Percentiles rank a stretch among this genome's conserved stretches.
Evolutionary conservation across 176 grass and related monocot genomes (phyloP).

Genomic region (Metroxylon sagu): DNA sequence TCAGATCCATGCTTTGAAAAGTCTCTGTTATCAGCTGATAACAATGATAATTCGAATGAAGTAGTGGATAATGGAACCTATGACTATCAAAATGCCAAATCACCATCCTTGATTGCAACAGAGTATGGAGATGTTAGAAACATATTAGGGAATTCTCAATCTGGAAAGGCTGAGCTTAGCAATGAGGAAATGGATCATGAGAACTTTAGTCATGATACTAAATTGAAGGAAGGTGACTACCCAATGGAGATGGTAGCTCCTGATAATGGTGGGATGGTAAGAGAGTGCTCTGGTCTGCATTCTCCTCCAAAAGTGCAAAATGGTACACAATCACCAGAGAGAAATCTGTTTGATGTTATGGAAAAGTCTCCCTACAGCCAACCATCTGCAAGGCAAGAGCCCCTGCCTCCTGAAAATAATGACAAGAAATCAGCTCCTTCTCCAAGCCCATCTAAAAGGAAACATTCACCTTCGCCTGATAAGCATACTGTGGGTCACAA

Average conservation of each 20-base stretch:
- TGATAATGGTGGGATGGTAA: constrained; percentile 22
- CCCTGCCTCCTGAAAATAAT: constrained; percentile 16
- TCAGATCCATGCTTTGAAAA: constrained; percentile 38
- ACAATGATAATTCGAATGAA: constrained; percentile 33
- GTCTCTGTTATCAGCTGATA: constrained; percentile 36
- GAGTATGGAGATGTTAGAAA: constrained; percentile 23
- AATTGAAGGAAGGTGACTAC: constrained; percentile 28
- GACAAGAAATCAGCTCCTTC: constrained; percentile 25
- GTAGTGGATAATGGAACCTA: constrained; percentile 21
- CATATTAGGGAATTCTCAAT: constrained; percentile 14
- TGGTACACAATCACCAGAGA: constrained; percentile 28
- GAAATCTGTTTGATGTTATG: constrained; percentile 21
- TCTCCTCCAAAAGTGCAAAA: constrained; percentile 24
- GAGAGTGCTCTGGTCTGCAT: constrained; percentile 17
- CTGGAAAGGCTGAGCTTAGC: constrained; percentile 30
- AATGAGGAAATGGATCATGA: constrained; percentile 37
- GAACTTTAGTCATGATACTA: constrained; percentile 26
- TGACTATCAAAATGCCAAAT: constrained; percentile 29
- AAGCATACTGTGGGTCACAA: constrained; percentile 29
- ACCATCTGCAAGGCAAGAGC: constrained; percentile 25
- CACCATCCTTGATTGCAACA: constrained; percentile 17
- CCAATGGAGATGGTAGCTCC: constrained; percentile 23
- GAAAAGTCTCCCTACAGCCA: constrained; percentile 28
- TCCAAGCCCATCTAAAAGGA: constrained; percentile 31
- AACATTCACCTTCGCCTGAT: constrained; percentile 34